These are phyloP conservation scores for Uncinocarpus reesii DNA, from an alignment of 2,329 filamentous ascomycete genomes.

Conservation along the genomic window DNA sequence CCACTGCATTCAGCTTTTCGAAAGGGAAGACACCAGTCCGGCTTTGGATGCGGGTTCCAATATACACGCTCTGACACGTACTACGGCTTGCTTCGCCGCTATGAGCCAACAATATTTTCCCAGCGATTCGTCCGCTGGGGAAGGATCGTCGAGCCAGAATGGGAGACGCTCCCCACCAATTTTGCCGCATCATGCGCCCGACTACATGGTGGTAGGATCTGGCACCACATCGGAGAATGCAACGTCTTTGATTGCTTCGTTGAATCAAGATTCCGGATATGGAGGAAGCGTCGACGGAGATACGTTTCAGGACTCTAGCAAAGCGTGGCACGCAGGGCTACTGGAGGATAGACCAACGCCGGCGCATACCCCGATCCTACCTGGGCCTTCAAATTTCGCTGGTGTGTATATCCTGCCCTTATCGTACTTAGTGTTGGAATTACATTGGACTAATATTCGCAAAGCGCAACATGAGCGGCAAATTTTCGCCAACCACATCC, in stretches of 20 bases:
- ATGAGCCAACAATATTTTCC: conserved; percentile 39
- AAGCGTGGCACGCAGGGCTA: conserved; percentile 46
- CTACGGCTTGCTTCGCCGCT: conserved; percentile 13
- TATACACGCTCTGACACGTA: not conserved
- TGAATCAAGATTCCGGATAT: conserved; percentile 87
- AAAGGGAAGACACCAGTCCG: not conserved
- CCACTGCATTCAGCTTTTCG: not conserved
- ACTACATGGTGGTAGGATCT: conserved; percentile 80
- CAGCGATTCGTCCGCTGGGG: conserved; percentile 28
- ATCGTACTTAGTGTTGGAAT: not conserved
- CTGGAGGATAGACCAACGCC: conserved; percentile 50
- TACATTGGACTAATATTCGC: conserved; percentile 2
- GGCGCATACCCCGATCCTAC: conserved; percentile 42
- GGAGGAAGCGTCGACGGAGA: conserved; percentile 68
- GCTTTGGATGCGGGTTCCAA: not conserved
- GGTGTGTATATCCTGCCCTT: conserved; percentile 23
- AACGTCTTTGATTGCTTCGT: conserved; percentile 64
- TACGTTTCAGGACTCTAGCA: conserved; percentile 26
- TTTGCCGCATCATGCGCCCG: conserved; percentile 36
- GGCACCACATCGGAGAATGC: conserved; percentile 75
- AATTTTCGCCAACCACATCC: conserved; percentile 68
- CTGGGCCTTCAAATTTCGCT: conserved; percentile 40
- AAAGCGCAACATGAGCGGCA: conserved; percentile 53
- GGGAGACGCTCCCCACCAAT: conserved; percentile 19
- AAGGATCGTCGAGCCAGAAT: conserved; percentile 28